A percentile compares a stretch with the other conserved stretches of the same genome.
phyloP scores from a whole-genome alignment of 2,329 filamentous ascomycete genomes.

The Penicillium brevicompactum region DNA sequence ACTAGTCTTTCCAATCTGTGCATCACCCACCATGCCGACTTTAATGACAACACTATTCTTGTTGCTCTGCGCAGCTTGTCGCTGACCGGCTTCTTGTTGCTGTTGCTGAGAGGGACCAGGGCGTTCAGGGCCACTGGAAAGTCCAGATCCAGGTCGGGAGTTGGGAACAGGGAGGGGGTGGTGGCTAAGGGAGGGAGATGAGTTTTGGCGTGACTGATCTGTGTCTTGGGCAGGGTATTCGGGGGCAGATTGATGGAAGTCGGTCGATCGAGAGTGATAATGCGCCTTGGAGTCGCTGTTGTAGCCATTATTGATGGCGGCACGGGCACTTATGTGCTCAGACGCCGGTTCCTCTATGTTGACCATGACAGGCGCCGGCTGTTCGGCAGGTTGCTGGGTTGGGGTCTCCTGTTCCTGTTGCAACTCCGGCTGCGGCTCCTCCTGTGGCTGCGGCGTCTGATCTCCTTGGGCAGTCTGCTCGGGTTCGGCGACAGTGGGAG shows the following conservation, averaged over 20 bases:
- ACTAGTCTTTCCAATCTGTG: constrained; percentile 98
- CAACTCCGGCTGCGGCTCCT: neutral
- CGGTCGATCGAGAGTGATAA: constrained; percentile 47
- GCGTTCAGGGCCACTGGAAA: constrained; percentile 48
- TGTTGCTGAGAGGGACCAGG: constrained; percentile 53
- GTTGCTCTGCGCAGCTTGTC: constrained; percentile 44
- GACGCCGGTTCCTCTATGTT: constrained; percentile 36
- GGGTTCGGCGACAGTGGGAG: constrained; percentile 25
- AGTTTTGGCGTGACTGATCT: constrained; percentile 46
- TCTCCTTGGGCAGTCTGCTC: constrained; percentile 17
- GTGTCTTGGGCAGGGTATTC: constrained; percentile 50
- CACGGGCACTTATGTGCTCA: constrained; percentile 37
- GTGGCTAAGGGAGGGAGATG: constrained; percentile 42
- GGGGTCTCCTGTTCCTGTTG: constrained; percentile 7
- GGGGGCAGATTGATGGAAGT: constrained; percentile 33
- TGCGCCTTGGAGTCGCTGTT: constrained; percentile 52
- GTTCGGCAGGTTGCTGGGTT: constrained; percentile 22
- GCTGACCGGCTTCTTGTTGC: constrained; percentile 48
- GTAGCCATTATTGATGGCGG: constrained; percentile 39
- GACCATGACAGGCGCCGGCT: constrained; percentile 27
- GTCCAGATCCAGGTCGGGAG: constrained; percentile 53
- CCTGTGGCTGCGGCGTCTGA: constrained; percentile 11
- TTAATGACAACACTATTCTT: constrained; percentile 87
- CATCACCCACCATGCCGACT: constrained; percentile 98
- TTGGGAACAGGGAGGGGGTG: constrained; percentile 43